Percentiles rank a stretch among this genome's conserved stretches.
Evolutionary conservation across 768 basidiomycete genomes (phyloP).

Genomic region (Lactifluus volemus): DNA sequence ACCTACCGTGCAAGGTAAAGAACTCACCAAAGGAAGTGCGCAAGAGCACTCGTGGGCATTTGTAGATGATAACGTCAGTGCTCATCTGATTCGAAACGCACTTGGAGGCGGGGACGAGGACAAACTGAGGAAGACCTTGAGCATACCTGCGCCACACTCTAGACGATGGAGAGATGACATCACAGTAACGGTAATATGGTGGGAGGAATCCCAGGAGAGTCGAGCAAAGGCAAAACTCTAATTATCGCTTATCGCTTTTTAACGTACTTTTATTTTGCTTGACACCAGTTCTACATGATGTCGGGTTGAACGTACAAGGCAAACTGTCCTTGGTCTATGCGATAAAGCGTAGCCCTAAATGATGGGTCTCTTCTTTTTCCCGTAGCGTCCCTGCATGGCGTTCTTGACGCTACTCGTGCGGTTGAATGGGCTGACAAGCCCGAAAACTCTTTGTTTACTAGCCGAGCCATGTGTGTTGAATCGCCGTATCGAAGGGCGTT

Average conservation of each 20-base stretch:
- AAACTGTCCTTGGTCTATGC: not conserved
- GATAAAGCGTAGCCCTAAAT: slow-evolving; percentile 23
- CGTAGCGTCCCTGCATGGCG: slow-evolving; percentile 26
- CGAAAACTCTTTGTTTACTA: not conserved
- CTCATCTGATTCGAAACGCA: slow-evolving; percentile 87
- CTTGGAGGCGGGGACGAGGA: slow-evolving; percentile 71
- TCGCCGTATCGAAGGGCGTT: not conserved
- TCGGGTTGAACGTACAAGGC: slow-evolving; percentile 1
- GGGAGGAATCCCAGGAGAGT: slow-evolving; percentile 58
- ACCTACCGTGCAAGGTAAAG: slow-evolving; percentile 56
- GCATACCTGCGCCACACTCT: slow-evolving; percentile 76
- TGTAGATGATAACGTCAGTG: slow-evolving; percentile 65
- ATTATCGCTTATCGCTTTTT: slow-evolving; percentile 15
- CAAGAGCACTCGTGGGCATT: slow-evolving; percentile 63
- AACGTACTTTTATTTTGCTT: slow-evolving; percentile 11
- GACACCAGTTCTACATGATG: slow-evolving; percentile 7
- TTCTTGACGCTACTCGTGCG: slow-evolving; percentile 31
- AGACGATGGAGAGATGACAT: slow-evolving; percentile 77
- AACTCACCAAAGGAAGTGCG: slow-evolving; percentile 29
- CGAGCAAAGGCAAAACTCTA: slow-evolving; percentile 46
- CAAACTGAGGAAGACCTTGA: slow-evolving; percentile 52
- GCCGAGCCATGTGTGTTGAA: not conserved
- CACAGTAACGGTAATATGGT: slow-evolving; percentile 80
- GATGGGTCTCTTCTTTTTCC: slow-evolving; percentile 28
- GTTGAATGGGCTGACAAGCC: slow-evolving; percentile 28